A percentile compares a stretch with the other conserved stretches of the same genome.
Conservation (phyloP, 495 filamentous ascomycete genomes). For the Aspergillus asperescens region DNA sequence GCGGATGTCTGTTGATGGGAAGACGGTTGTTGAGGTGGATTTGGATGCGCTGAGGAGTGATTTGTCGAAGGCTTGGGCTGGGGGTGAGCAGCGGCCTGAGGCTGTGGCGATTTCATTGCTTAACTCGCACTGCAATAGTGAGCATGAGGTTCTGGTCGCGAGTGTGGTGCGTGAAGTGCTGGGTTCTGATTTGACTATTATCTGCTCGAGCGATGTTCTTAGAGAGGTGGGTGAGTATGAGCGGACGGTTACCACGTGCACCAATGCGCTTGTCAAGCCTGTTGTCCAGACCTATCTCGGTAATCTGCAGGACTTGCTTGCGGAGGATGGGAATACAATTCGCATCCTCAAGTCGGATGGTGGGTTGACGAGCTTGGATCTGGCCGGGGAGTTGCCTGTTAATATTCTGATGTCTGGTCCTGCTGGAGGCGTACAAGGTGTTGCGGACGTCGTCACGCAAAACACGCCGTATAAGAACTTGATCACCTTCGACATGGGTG, state of each 20-base stretch:
- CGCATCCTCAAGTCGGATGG: constrained; percentile 49
- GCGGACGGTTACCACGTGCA: constrained; percentile 47
- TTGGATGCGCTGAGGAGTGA: constrained; percentile 29
- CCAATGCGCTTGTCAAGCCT: constrained; percentile 48
- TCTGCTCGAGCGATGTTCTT: constrained; percentile 43
- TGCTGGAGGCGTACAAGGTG: constrained; percentile 44
- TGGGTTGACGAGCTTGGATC: constrained; percentile 38
- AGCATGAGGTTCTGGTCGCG: constrained; percentile 38
- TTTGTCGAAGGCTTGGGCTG: constrained; percentile 15
- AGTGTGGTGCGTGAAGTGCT: constrained; percentile 33
- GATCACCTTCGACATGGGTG: constrained; percentile 50
- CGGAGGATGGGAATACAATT: constrained; percentile 36
- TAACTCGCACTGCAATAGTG: constrained; percentile 43
- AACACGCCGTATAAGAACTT: constrained; percentile 45
- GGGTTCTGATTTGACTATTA: constrained; percentile 33
- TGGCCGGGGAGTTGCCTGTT: constrained; percentile 43
- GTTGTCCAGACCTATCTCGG: constrained; percentile 42
- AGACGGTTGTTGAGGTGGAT: constrained; percentile 37
- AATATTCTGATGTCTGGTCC: constrained; percentile 48
- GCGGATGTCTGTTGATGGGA: constrained; percentile 41
- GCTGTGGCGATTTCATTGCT: constrained; percentile 45
- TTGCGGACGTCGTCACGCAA: constrained; percentile 42
- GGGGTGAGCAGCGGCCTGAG: constrained; percentile 35
- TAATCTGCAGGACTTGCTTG: constrained; percentile 33
- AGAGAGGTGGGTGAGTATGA: constrained; percentile 50